phyloP scores from a whole-genome alignment of 257 asterid species.

The Lithospermum erythrorhizon region DNA sequence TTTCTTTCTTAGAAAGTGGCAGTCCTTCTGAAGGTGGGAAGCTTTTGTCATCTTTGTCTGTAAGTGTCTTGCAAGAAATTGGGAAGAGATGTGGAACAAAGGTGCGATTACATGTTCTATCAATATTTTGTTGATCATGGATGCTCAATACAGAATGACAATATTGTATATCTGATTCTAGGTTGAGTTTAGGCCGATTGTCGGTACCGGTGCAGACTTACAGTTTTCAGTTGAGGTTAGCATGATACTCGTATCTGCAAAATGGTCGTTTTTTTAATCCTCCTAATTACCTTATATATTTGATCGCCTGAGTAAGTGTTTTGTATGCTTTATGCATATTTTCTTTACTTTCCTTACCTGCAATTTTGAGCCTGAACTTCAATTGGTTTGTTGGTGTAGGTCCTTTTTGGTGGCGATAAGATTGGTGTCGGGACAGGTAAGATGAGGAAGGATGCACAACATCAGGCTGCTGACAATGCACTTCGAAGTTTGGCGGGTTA shows the following conservation, averaged over 20 bases:
- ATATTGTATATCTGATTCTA: constrained; percentile 10
- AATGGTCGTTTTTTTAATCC: not conserved
- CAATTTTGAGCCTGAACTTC: constrained; percentile 15
- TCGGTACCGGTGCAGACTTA: constrained; percentile 52
- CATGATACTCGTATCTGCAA: not conserved
- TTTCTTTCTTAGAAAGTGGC: constrained; percentile 32
- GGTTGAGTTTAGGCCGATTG: constrained; percentile 84
- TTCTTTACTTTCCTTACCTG: not conserved
- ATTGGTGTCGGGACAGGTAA: constrained; percentile 86
- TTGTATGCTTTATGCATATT: not conserved
- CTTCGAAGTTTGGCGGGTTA: constrained; percentile 88
- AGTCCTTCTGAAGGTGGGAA: constrained; percentile 50
- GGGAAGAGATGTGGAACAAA: constrained; percentile 80
- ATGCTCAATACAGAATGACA: not conserved
- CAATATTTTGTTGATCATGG: not conserved
- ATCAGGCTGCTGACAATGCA: constrained; percentile 93
- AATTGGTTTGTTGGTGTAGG: constrained; percentile 40
- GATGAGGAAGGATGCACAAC: constrained; percentile 94
- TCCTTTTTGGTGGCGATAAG: constrained; percentile 70
- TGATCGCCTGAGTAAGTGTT: not conserved
- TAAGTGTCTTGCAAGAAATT: constrained; percentile 79
- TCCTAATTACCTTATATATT: not conserved
- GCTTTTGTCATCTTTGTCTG: constrained; percentile 42
- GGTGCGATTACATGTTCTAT: constrained; percentile 25
- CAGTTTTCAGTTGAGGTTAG: constrained; percentile 88